Percentiles rank a stretch among this genome's conserved stretches.
phyloP scores from a whole-genome alignment of 1,139 yeast species.

The Pichia sp. region DNA sequence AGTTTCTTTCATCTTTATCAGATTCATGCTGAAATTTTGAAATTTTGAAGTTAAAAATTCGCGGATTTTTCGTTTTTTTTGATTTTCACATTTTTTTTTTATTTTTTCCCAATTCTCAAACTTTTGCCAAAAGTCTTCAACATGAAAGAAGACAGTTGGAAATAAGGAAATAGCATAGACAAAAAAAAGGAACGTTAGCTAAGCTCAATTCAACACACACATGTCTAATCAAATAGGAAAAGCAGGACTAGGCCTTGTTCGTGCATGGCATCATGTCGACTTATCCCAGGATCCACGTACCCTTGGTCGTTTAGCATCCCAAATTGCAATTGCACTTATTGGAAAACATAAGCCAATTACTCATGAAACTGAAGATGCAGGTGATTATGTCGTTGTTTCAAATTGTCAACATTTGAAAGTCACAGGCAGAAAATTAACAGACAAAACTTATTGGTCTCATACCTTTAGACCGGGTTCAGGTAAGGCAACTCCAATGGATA shows the following conservation, averaged over 20 bases:
- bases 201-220: not conserved
- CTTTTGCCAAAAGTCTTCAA: too few relatives aligned
- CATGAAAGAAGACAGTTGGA: too few relatives aligned
- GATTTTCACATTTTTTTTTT: not conserved
- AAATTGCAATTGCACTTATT: constrained; percentile 79
- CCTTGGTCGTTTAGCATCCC: constrained; percentile 85
- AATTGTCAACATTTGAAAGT: constrained; percentile 76
- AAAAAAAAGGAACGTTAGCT: too few relatives aligned
- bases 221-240: constrained; percentile 54
- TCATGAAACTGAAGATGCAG: constrained; percentile 64
- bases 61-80: not conserved
- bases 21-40: not conserved
- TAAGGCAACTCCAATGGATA: constrained; percentile 76
- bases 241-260: constrained; percentile 44
- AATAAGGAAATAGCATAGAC: too few relatives aligned
- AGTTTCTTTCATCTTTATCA: too few relatives aligned
- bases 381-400: constrained; percentile 95
- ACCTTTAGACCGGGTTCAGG: constrained; percentile 87
- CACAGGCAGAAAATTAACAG: constrained; percentile 76
- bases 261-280: constrained; percentile 95
- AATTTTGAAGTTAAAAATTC: not conserved
- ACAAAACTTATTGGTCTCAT: constrained; percentile 88
- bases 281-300: constrained; percentile 79
- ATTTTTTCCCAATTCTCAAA: not conserved
- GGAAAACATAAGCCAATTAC: constrained; percentile 95